These are phyloP conservation scores for Phaeosphaeriaceae sp. DNA, from an alignment of 2,329 filamentous ascomycete species.

Conservation along the genomic window DNA sequence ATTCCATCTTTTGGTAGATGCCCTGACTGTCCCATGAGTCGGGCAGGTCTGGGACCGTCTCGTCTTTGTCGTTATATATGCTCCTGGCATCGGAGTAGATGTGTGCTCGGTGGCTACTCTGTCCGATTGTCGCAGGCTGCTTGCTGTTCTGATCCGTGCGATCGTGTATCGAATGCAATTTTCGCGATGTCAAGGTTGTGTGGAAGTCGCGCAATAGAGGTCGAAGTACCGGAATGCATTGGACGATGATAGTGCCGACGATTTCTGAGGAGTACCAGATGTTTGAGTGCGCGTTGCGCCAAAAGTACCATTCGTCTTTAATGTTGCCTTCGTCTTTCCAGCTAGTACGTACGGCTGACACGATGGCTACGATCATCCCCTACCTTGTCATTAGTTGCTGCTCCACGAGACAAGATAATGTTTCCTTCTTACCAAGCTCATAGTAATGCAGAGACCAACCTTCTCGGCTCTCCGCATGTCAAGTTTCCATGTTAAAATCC, in stretches of 20 bases:
- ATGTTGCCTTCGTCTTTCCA: slow-evolving; percentile 61
- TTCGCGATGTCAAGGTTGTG: slow-evolving; percentile 47
- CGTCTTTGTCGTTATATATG: slow-evolving; percentile 20
- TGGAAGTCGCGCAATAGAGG: slow-evolving; percentile 55
- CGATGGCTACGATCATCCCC: slow-evolving; percentile 58
- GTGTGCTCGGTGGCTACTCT: slow-evolving; percentile 24
- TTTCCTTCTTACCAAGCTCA: slow-evolving; percentile 52
- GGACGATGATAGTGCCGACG: slow-evolving; percentile 62
- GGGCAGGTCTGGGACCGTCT: slow-evolving; percentile 1
- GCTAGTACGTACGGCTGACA: slow-evolving; percentile 56
- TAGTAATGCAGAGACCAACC: slow-evolving; percentile 58
- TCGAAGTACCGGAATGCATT: slow-evolving; percentile 61
- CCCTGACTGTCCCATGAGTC: slow-evolving; percentile 35
- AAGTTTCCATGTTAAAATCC: slow-evolving; percentile 58
- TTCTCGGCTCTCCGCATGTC: slow-evolving; percentile 59
- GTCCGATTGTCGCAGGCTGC: slow-evolving; percentile 4
- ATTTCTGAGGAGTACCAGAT: slow-evolving; percentile 62
- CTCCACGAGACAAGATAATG: neutral
- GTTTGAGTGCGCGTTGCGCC: slow-evolving; percentile 56
- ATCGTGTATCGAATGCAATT: slow-evolving; percentile 25
- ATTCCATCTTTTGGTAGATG: slow-evolving; percentile 33
- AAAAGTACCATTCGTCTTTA: slow-evolving; percentile 57
- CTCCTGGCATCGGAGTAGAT: slow-evolving; percentile 28
- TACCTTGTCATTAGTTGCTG: slow-evolving; percentile 9
- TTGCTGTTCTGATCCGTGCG: slow-evolving; percentile 23